Percentiles rank a stretch among this genome's conserved stretches.
Conservation (phyloP, 345 rosid species). For the Nasturtium officinale region DNA sequence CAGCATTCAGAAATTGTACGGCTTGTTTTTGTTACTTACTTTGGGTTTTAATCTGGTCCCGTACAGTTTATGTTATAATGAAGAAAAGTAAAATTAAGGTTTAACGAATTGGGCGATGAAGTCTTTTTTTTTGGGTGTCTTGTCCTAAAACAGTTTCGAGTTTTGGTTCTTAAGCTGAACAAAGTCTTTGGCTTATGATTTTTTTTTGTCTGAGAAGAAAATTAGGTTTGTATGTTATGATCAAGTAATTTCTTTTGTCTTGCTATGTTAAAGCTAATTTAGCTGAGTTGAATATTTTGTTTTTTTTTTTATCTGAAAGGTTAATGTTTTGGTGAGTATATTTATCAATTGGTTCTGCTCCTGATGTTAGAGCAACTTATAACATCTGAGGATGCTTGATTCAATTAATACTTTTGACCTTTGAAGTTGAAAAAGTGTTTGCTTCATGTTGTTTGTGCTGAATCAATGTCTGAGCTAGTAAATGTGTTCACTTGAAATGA, state of each 20-base stretch:
- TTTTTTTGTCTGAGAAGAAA: background rate
- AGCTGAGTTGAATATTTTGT: background rate
- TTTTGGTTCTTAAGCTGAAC: slow-evolving; percentile 13
- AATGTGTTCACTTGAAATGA: background rate
- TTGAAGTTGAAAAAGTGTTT: background rate
- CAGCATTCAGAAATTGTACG: slow-evolving; percentile 1
- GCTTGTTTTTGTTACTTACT: background rate
- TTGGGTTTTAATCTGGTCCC: slow-evolving; percentile 26
- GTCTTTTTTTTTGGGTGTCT: slow-evolving; percentile 3
- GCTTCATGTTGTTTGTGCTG: background rate
- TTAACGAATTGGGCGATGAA: background rate
- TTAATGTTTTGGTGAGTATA: slow-evolving; percentile 2
- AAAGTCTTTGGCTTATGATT: slow-evolving; percentile 5
- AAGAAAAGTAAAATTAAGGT: no score
- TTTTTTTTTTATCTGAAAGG: background rate
- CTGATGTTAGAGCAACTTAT: background rate
- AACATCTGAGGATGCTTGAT: background rate
- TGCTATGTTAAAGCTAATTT: background rate
- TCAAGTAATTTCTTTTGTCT: background rate
- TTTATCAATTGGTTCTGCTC: background rate
- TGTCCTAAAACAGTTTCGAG: slow-evolving; percentile 1
- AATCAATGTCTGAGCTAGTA: background rate
- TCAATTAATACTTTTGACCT: background rate
- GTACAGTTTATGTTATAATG: background rate
- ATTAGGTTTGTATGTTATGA: background rate